Evolutionary conservation across 2,329 filamentous ascomycete species (phyloP), one percentile per base, ranked within the genome.

Genomic region (Neoscytalidium dimidiatum): DNA sequence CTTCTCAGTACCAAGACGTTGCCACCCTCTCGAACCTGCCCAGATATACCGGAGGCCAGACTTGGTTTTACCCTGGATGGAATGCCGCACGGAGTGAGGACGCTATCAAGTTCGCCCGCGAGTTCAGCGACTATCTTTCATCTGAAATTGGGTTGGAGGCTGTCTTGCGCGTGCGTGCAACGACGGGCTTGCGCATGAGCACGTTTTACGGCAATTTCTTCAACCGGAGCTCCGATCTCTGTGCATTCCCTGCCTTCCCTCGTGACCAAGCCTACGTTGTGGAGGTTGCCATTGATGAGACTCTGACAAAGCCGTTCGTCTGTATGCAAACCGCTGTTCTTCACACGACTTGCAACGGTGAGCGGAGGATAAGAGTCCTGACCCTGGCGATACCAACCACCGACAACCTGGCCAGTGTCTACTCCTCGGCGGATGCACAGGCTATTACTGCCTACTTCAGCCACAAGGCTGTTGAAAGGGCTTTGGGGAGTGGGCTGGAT

Each of bases 121-220:
- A 99, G 76, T 97, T 99, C 75, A 96, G 93, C 73, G 94, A 98
- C 75, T 97, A 95, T 74, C 83, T 99, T n/a, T 97, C 94, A 9
- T 89, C 94, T 0, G 95, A 99, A 78, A 97, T 99, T 74, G 95
- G 94, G 0, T 82, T 99, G 38, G 95, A 99, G 79, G 95, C 95
- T 48, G 95, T 99, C 41, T 89, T 99, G 64, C 91, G 95, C 75
- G 95, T 99, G 43, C 90, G 95, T 69, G 95, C 95, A 19, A 97
- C 94, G 1, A 98, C 94, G 26, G 95, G 95, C 61, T 82, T 99
- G 66, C 89, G 95, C 62, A 98, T 98, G 91, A 97, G 90, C 81
- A 94, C 94, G 1, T 99, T 99, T 81, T 99, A 98, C 78, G 95
- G 95, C 70, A 99, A 99, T 82, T 99, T 99, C 81, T 99, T 99